Base-by-base conservation (phyloP, 1,139 yeast species). In the Arxiozyma slooffiae region DNA sequence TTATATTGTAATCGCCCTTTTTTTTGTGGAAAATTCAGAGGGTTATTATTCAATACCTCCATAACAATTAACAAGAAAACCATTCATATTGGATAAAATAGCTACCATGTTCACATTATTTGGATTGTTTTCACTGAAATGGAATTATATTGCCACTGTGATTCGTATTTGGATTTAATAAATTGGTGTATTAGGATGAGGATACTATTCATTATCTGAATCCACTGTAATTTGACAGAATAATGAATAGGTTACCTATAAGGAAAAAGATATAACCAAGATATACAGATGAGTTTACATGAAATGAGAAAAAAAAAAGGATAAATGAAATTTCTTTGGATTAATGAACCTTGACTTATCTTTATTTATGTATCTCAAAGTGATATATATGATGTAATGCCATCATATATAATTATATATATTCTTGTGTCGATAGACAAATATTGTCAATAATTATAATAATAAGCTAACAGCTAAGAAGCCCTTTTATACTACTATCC, bases 51-150 rank as follows among this genome's bases (percentile, higher is more conserved):
- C 92, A 48, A 65, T 75, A 55, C 95, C 95, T 77, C 85, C 95
- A 47, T 86, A 95, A 95, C 95, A 86, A 80, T 81, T 86, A 74
- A 68, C 88, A 66, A 92, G 92, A 77, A 95, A 95, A 66, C 94
- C 86, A 67, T 76, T 85, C 66, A 76, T 75, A 68, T 95, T 86
- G 69, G 95, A 86, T 75, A 75, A 85, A 76, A 73, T 86, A 62
- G 92, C 95, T 60, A 86, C 95, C 57, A 80, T 85, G 80, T 86
- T 86, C 80, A 75, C 86, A 65, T 75, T 87, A 68, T 88, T 87
- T 81, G 96, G 96, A 66, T 88, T 96, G 96, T 83, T 92, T 88
- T 85, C 95, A 63, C 92, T 85, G 75, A 89, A 88, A 82, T 84
- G 94, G 94, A 88, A 90, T 71, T 94, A 88, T 75, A 83, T 88